These are phyloP conservation scores for Capsicum pubescens DNA, from an alignment of 257 asterid genomes.

Conservation along the genomic window DNA sequence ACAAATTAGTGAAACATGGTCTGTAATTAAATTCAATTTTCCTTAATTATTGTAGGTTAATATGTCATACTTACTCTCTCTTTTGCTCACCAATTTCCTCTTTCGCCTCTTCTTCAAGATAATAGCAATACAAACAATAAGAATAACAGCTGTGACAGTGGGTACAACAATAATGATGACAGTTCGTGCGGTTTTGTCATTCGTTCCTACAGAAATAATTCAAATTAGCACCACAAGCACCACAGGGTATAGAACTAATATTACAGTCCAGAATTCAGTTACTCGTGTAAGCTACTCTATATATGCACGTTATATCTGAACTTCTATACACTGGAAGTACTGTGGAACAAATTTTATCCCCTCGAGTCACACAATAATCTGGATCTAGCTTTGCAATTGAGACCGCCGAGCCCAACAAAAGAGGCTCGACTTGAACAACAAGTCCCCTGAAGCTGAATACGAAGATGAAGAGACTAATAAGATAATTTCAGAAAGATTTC, in stretches of 20 bases:
- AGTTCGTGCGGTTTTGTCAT: neutral
- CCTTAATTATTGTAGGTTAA: neutral
- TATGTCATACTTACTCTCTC: neutral
- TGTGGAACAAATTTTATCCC: neutral
- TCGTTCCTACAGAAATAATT: neutral
- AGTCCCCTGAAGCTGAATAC: neutral
- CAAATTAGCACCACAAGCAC: neutral
- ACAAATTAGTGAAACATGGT: neutral
- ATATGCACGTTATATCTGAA: too few relatives aligned
- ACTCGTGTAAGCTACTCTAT: neutral
- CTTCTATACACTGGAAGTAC: too few relatives aligned
- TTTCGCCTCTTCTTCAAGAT: conserved; percentile 1
- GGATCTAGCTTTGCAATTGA: neutral
- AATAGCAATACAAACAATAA: neutral
- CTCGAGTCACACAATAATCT: neutral
- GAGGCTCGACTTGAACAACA: neutral
- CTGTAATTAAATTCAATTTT: neutral
- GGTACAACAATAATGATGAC: neutral
- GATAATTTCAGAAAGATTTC: neutral
- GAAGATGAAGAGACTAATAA: neutral
- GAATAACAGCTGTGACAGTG: neutral
- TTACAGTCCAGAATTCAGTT: neutral
- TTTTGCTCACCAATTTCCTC: neutral
- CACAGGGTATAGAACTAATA: neutral
- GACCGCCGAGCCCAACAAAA: neutral